Conservation (phyloP, 371 early-diverging fungal species). For the Mucor lusitanicus region DNA sequence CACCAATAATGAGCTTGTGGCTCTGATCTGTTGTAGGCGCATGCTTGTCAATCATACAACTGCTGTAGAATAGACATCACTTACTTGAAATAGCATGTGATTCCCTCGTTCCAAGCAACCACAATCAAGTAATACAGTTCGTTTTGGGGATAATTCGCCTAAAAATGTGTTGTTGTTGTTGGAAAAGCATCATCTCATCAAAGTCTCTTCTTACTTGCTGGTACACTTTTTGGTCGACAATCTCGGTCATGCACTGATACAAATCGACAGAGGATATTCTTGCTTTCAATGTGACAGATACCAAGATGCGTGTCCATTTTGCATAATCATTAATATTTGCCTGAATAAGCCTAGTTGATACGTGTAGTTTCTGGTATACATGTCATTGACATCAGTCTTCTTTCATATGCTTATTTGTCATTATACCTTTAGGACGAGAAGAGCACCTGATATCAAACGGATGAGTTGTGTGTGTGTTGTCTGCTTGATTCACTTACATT, state of each 20-base stretch:
- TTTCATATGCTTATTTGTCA: neutral
- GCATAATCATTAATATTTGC: constrained; percentile 10
- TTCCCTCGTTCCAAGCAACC: constrained; percentile 24
- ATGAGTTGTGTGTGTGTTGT: neutral
- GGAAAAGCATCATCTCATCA: neutral
- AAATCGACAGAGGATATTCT: neutral
- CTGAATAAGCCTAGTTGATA: neutral
- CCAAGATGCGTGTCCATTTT: constrained; percentile 19
- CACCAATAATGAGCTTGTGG: constrained; percentile 9
- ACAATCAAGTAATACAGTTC: constrained; percentile 26
- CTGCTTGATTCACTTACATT: constrained; percentile 2
- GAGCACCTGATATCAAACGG: constrained; percentile 1
- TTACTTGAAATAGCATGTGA: constrained; percentile 12
- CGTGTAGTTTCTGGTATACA: constrained; percentile 9
- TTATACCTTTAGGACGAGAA: constrained; percentile 9
- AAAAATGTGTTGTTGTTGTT: neutral
- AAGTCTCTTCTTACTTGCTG: constrained; percentile 1
- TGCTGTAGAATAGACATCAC: neutral
- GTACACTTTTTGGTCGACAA: constrained; percentile 9
- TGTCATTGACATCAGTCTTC: neutral
- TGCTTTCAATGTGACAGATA: constrained; percentile 4
- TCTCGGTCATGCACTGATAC: neutral
- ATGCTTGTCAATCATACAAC: neutral
- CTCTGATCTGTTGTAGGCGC: neutral
- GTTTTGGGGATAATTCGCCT: constrained; percentile 17